phyloP scores from a whole-genome alignment of 163 green algal species.

The Coccomyxa subellipsoidea region DNA sequence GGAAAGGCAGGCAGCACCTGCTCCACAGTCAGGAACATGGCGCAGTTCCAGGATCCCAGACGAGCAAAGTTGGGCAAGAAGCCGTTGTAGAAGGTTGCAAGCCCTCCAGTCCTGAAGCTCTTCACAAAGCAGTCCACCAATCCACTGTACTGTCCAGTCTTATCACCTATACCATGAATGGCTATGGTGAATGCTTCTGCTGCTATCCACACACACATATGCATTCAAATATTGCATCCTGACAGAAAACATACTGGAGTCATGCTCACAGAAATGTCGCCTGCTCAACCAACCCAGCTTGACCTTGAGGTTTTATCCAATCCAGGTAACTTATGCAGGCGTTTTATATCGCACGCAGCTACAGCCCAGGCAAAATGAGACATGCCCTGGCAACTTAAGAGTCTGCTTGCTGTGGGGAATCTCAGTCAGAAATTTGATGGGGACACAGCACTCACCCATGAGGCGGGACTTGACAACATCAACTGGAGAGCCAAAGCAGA shows the following conservation, averaged over 20 bases:
- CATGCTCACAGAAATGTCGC: conserved; percentile 1
- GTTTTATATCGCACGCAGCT: background rate
- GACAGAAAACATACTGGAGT: too few relatives aligned
- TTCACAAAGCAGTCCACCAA: conserved; percentile 95
- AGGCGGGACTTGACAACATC: conserved; percentile 98
- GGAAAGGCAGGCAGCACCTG: conserved; percentile 59
- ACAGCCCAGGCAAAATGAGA: background rate
- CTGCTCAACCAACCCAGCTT: conserved; percentile 22
- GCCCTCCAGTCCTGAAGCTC: conserved; percentile 81
- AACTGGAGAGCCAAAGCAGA: conserved; percentile 92
- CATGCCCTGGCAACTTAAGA: background rate
- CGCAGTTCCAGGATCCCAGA: conserved; percentile 82
- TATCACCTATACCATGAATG: conserved; percentile 16
- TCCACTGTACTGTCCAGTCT: conserved; percentile 71
- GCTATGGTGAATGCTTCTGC: background rate
- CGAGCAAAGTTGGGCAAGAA: conserved; percentile 91
- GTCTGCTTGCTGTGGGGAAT: too few relatives aligned
- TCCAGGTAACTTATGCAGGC: conserved; percentile 11
- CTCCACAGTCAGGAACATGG: conserved; percentile 97
- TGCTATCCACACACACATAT: too few relatives aligned
- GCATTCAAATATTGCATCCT: too few relatives aligned
- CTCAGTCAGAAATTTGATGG: too few relatives aligned
- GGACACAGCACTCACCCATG: conserved; percentile 73
- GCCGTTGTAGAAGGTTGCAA: conserved; percentile 93
- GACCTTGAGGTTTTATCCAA: conserved; percentile 5